These are phyloP conservation scores for Suillus plorans DNA, from an alignment of 768 basidiomycete genomes.

Conservation along the genomic window DNA sequence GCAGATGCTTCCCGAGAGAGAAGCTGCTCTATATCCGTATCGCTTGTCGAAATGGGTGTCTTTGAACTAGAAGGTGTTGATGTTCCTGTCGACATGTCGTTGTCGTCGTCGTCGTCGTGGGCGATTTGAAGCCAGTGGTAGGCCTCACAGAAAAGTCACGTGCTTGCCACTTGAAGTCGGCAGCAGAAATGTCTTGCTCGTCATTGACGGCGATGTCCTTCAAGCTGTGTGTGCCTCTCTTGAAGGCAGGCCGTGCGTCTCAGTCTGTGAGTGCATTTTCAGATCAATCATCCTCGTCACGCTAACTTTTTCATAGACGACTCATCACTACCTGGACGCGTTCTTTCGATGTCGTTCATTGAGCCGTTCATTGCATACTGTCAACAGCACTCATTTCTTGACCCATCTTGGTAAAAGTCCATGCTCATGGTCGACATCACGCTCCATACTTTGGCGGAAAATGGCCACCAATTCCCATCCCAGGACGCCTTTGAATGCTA, in stretches of 20 bases:
- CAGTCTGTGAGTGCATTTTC: not conserved
- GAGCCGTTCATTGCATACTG: not conserved
- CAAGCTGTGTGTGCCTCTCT: not conserved
- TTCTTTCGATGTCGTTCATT: not conserved
- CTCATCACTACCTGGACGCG: not conserved
- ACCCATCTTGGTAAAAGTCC: not conserved
- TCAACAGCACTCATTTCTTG: not conserved
- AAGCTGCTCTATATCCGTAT: slow-evolving; percentile 74
- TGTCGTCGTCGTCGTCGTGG: not conserved
- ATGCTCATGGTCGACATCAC: not conserved
- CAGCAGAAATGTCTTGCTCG: not conserved
- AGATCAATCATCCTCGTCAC: too few relatives aligned
- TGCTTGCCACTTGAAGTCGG: slow-evolving; percentile 3
- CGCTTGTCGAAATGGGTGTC: slow-evolving; percentile 26
- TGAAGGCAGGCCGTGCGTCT: not conserved
- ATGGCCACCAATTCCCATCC: slow-evolving; percentile 1
- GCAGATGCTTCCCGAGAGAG: slow-evolving; percentile 80
- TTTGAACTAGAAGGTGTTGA: slow-evolving; percentile 17
- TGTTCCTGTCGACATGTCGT: slow-evolving; percentile 22
- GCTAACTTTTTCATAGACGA: not conserved
- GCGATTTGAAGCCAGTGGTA: not conserved
- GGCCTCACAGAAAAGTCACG: slow-evolving; percentile 15
- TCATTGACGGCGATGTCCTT: slow-evolving; percentile 10
- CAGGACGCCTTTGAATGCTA: slow-evolving; percentile 12
- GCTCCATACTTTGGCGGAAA: not conserved